These are phyloP conservation scores for Phialophora macrospora DNA, from an alignment of 2,329 filamentous ascomycete genomes.

Conservation along the genomic window DNA sequence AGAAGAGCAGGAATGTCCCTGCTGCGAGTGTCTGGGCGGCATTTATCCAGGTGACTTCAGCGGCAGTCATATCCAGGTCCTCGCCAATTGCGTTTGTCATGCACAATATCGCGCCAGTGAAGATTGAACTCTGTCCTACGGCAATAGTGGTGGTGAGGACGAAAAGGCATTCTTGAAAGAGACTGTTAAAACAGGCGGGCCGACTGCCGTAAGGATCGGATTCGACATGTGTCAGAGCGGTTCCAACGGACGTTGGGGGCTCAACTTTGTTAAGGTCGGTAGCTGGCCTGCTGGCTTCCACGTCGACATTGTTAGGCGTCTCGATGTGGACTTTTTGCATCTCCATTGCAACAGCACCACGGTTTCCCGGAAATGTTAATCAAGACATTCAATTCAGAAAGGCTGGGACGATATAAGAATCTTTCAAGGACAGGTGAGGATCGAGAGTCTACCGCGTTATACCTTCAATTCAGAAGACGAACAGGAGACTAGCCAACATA, in stretches of 20 bases:
- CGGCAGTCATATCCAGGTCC: conserved; percentile 66
- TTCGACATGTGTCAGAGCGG: conserved; percentile 22
- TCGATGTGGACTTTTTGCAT: neutral
- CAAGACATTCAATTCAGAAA: neutral
- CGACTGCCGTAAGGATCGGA: conserved; percentile 42
- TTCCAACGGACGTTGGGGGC: conserved; percentile 24
- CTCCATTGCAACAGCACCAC: conserved; percentile 8
- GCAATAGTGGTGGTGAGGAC: conserved; percentile 70
- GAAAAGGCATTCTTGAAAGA: conserved; percentile 67
- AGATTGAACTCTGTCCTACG: conserved; percentile 66
- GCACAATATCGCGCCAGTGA: conserved; percentile 64
- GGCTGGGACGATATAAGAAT: neutral
- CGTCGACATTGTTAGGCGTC: neutral
- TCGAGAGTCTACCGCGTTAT: neutral
- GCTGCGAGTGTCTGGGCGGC: conserved; percentile 66
- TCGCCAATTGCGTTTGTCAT: conserved; percentile 65
- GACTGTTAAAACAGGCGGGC: conserved; percentile 66
- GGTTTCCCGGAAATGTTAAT: neutral
- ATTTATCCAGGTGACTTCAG: conserved; percentile 70
- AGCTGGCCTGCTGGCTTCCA: conserved; percentile 17
- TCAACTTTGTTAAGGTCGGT: conserved; percentile 26
- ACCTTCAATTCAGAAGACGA: neutral
- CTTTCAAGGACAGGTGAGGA: neutral
- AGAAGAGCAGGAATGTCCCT: conserved; percentile 68
- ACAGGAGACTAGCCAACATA: neutral